Base-by-base conservation (phyloP, 495 filamentous ascomycete species). In the Aspergillus funiculosus region DNA sequence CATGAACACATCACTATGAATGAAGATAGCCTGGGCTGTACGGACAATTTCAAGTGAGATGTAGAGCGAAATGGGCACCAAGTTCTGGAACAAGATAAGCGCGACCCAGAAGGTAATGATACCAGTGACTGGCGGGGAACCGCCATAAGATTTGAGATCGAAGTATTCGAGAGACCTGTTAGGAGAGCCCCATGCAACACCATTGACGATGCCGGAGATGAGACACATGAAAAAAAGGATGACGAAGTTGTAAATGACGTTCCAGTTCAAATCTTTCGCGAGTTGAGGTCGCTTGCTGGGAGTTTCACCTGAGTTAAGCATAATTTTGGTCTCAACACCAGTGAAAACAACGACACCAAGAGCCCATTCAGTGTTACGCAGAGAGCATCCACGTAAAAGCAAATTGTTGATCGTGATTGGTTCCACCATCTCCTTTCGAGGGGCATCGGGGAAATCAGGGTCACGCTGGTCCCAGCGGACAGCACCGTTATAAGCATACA, bases 251-350 rank as follows among this genome's bases (percentile, higher is more conserved):
- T 89, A 89, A 48, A 96, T 80, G 61, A 99, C 92, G 64, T 95
- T 92, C 82, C 89, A 94, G 66, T 97, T 97, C 34, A 99, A 72
- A 58, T 95, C 89, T 52, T 85, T 85, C 26, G 88, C 83, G 58
- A 99, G 89, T 36, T 86, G 80, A 31, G 94, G 78, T 50, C 91
- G 83, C 68, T 99, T 99, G 52, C 81, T 94, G 6, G 94, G 94
- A n/a, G 94, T 97, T 35, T 88, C 86, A 42, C 94, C 94, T 8
- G 94, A 84, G 62, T 99, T 99, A 68, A 96, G 83, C 94, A 99
- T 99, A 63, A 97, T 97, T 71, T 97, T 99, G 15, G 94, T 95
- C 56, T 99, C 94, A 54, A 86, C 83, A 28, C 94, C 94, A 18
- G 94, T 99, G 72, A 94, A 99, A 27, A 94, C 71, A 36, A 97